Evolutionary conservation across 148 eudicot species (phyloP).

Genomic region (Spergularia bocconei): DNA sequence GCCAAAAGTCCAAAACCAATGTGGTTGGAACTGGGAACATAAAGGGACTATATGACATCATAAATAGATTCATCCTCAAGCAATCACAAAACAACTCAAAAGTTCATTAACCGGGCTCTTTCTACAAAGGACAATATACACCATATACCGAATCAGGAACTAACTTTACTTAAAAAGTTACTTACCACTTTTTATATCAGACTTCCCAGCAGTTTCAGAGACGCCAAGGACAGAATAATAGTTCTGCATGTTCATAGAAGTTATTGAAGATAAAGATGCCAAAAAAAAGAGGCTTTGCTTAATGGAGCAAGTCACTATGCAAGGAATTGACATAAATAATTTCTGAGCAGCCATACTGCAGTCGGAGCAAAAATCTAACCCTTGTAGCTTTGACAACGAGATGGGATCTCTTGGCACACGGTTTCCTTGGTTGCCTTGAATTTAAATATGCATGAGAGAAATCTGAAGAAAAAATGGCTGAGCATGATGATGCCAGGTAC

Average conservation of each 20-base stretch:
- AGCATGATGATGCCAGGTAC: slow-evolving; percentile 50
- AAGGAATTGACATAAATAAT: slow-evolving; percentile 2
- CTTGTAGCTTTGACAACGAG: slow-evolving; percentile 70
- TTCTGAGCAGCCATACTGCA: slow-evolving; percentile 1
- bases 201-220: slow-evolving; percentile 63
- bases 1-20: background rate
- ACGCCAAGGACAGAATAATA: slow-evolving; percentile 87
- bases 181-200: slow-evolving; percentile 90
- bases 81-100: background rate
- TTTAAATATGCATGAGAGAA: slow-evolving; percentile 35
- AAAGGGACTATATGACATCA: background rate
- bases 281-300: background rate
- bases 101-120: background rate
- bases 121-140: background rate
- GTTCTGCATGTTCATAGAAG: slow-evolving; percentile 46
- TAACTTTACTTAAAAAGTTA: background rate
- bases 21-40: background rate
- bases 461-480: slow-evolving; percentile 51
- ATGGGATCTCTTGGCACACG: slow-evolving; percentile 42
- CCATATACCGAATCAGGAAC: background rate
- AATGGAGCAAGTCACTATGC: background rate
- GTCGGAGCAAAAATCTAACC: slow-evolving; percentile 41
- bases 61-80: background rate
- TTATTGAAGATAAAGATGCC: background rate
- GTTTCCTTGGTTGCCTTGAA: slow-evolving; percentile 29